Base-by-base conservation (phyloP, 441 rosid genomes). In the Manihot esculenta region DNA sequence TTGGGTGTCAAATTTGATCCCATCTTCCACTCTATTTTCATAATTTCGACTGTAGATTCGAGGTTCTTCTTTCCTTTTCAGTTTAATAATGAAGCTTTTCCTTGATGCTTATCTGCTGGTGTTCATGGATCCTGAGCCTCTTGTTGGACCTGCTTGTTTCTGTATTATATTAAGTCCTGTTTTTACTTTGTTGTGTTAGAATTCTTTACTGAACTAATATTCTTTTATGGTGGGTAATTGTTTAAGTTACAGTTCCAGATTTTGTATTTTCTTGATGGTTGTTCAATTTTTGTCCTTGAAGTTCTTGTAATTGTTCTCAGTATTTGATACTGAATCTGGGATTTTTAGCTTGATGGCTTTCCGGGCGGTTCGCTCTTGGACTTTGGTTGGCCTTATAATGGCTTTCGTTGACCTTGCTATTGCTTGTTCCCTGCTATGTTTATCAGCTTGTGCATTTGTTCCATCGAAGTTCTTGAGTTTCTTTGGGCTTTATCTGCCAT, bases 371-470 rank as follows among this genome's bases (percentile, higher is more conserved):
- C 79, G 73, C 58, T 77, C 76, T 15, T 93, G 98, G 98, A 93
- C 91, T 61, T 83, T 93, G 69, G 60, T 70, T 18, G 88, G 80
- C 53, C 79, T 89, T 47, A 83, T 86, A 30, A 78, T 77, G 76
- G 94, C 93, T 23, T 92, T 87, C 78, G 76, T 84, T 68, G 92
- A 92, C 79, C 89, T 94, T 53, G 81, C 80, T 23, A 62, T 90
- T 50, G 86, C 88, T 20, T 89, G 81, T 74, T 65, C 75, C 11
- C 75, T 92, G 27, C 86, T 92, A 23, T 88, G 88, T 20, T 87
- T 85, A 1, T 82, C 97, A 0, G 53, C 82, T 65, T 69, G 76
- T 35, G 88, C 84, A 18, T 91, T 84, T 76, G 15, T 80, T 53
- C 69, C 86, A 13, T 86, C 90, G 0, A 88, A 84, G 54, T 74